Evolutionary conservation across 495 filamentous ascomycete genomes (phyloP), one percentile per base, ranked within the genome.

Genomic region (Penicillium goetzii): DNA sequence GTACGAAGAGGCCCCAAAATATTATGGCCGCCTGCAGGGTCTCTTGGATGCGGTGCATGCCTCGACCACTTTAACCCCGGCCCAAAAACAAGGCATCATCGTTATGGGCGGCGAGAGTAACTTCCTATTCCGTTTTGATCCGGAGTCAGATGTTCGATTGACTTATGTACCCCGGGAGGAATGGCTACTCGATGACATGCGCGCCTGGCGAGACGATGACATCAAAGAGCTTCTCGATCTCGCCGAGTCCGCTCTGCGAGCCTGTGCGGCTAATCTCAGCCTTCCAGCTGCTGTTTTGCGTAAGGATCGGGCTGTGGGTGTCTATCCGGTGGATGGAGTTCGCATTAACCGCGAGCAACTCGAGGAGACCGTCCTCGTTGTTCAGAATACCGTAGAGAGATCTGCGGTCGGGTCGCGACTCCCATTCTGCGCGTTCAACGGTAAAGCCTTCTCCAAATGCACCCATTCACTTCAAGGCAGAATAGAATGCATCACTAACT

Each of bases 351-450:
- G 96, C 2, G 96, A 99, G 74, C 89, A 90, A 57, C 83, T 98
- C 19, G 95, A 99, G 73, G 96, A 99, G 78, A 97, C 93, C 0
- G 96, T 99, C 0, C 81, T 99, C 10, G 91, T 93, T 3, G 91
- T 92, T 23, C 94, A 97, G 69, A 96, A 96, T 75, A 90, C 90
- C 17, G 84, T 98, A 0, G 93, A 97, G 72, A 83, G 93, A 47
- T 94, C 90, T 38, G 78, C 83, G 2, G 86, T 89, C 1, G 89
- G 88, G 0, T 76, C 81, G 17, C 75, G 86, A 4, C 78, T 99
- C 21, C 95, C 96, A 1, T 99, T 99, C 71, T 99, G 96, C 71
- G 96, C 95, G 25, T 99, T 99, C 80, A 98, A 99, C 74, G 95
- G 87, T 84, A 67, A 15, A 54, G 58, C 19, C 43, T 50, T 4